Evolutionary conservation across 345 rosid genomes (phyloP).

Genomic region (Acer negundo): DNA sequence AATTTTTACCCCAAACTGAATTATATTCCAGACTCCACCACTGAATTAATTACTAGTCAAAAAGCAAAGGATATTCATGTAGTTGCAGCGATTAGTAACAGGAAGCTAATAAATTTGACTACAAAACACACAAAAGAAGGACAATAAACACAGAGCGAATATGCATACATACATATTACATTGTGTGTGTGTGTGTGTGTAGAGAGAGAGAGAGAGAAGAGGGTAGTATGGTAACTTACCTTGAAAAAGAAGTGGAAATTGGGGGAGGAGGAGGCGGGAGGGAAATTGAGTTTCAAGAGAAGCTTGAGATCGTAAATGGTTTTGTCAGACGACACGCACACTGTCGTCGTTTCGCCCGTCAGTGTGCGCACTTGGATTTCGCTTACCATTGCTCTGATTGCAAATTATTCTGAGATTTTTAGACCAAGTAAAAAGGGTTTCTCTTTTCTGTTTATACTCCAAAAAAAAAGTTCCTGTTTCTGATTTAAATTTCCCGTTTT

Average conservation of each 20-base stretch:
- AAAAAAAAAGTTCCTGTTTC: no score
- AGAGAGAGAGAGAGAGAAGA: neutral
- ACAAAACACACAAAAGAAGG: neutral
- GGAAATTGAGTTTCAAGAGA: slow-evolving; percentile 53
- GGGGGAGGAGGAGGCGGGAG: slow-evolving; percentile 66
- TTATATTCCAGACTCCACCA: no score
- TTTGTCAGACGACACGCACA: slow-evolving; percentile 33
- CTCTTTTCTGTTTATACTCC: no score
- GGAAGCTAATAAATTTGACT: neutral
- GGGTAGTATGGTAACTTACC: slow-evolving; percentile 34
- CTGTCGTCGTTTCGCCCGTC: slow-evolving; percentile 54
- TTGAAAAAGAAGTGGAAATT: slow-evolving; percentile 77
- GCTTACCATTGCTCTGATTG: slow-evolving; percentile 31
- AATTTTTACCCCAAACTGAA: no score
- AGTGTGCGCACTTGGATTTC: slow-evolving; percentile 66
- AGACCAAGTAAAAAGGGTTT: neutral
- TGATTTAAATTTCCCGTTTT: no score
- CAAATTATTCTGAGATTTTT: no score
- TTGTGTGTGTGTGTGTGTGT: neutral
- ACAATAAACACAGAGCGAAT: neutral
- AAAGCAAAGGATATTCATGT: neutral
- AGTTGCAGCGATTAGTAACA: no score
- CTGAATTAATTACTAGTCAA: no score
- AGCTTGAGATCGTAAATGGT: slow-evolving; percentile 61
- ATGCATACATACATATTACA: neutral